Evolutionary conservation across 2,329 filamentous ascomycete genomes (phyloP), one percentile per base, ranked within the genome.

Genomic region (Scortechinia acanthostroma): DNA sequence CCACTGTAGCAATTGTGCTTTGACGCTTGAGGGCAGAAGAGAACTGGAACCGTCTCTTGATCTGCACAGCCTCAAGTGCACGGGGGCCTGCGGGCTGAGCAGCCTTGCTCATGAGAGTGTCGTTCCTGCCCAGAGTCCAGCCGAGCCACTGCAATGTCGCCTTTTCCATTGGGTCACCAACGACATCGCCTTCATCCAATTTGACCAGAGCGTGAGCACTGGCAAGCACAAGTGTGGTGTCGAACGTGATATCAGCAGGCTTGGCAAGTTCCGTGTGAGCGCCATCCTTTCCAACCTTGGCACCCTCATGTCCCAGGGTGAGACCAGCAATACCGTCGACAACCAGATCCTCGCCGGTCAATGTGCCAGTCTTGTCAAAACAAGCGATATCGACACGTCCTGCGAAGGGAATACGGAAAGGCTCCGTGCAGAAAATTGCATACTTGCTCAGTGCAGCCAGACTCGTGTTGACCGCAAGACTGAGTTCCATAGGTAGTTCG

Each of bases 91-190:
- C n/a, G 19, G 69, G 61, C 14, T 67, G 60, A 2, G 65, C 59
- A 13, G 71, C 63, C 60, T 87, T 90, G 62, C 81, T 86, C 21
- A 80, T 80, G 15, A 98, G 76, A 22, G 77, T 83, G 57, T 98
- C 91, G 52, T 95, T 93, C 57, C 81, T 85, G 42, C 91, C 91
- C n/a, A 98, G 76, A 46, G 77, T 83, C 93, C 93, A 98, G 45
- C 91, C 91, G 10, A 98, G 81, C 46, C 91, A 90, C 43, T 76
- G 72, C 21, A 98, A 71, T 1, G 93, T 97, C 40, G 93, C 93
- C 67, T 97, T 97, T 61, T 98, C 93, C 93, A 98, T 98, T 2
- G 93, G 93, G 58, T 98, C 93, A 56, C 93, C 93, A 40, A 98
- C 93, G 53, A 97, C 86, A 13, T 98, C 93, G 17, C 93, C 93